Base-by-base conservation (phyloP, 1,139 yeast genomes). In the Saccharomyces hybrid region DNA sequence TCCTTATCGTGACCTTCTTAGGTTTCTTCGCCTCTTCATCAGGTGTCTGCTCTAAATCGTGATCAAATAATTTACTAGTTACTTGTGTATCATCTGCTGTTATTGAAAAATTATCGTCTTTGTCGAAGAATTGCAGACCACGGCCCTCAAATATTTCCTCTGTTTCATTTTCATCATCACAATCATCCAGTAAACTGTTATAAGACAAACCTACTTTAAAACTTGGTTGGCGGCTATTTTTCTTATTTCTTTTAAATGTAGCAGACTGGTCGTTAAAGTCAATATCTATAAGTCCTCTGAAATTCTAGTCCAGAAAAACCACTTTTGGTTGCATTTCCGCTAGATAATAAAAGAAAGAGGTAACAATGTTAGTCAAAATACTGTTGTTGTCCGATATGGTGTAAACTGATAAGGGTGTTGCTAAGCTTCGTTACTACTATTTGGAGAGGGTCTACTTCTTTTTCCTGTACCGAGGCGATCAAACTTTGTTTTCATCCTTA, bases 101-200 rank as follows among this genome's bases (percentile, higher is more conserved):
- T n/a, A 55, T 50, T 3, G 59, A 47, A n/a, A 52, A 19, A 46
- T 51, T 50, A 25, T 25, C 42, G 11, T 50, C 48, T 14, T 47
- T 31, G 44, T 44, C 32, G 14, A 50, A 44, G 13, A 47, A 28
- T 8, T 28, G 14, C 5, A 6, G 14, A 44, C 28, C 42, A 6
- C 49, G 47, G 8, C 28, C 46, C 52, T 55, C 50, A 42, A 34
- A 27, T 34, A 26, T 46, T 8, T 28, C 29, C 13, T 23, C 52
- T 11, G 27, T 47, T n/a, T 50, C 60, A 14, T 50, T 47, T 5
- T 52, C 60, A 14, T 55, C 54, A 5, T 58, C 62, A 6, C 56
- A 56, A 23, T 59, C 63, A 57, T 65, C 68, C 14, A 64, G 14
- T 6, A 65, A 48, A 5, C 58, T 51, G 50, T 66, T 64, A 47